phyloP scores from a whole-genome alignment of 768 basidiomycete genomes.

The Pleurotus djamor region DNA sequence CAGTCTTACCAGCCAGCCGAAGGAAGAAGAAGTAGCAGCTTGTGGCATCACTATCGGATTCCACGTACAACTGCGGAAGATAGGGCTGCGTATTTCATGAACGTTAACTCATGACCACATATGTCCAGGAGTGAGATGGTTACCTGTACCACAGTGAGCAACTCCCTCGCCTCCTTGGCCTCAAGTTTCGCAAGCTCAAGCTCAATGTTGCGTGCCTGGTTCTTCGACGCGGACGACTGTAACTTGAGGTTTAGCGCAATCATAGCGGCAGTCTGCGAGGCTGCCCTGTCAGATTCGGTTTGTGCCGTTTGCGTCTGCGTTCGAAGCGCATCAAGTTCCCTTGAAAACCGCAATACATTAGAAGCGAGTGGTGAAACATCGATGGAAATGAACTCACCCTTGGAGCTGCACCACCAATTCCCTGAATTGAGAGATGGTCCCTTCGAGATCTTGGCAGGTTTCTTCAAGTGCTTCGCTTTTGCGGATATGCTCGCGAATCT shows the following conservation, averaged over 20 bases:
- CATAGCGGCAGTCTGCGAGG: constrained; percentile 88
- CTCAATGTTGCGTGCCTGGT: constrained; percentile 87
- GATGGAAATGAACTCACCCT: constrained; percentile 42
- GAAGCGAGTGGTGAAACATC: neutral
- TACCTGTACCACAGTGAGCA: constrained; percentile 83
- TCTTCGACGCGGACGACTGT: constrained; percentile 88
- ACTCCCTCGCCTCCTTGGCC: constrained; percentile 76
- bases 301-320: constrained; percentile 84
- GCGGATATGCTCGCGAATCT: constrained; percentile 63
- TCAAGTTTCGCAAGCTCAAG: constrained; percentile 86
- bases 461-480: constrained; percentile 76
- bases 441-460: constrained; percentile 79
- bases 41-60: constrained; percentile 87
- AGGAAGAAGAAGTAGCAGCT: constrained; percentile 92
- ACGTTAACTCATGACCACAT: constrained; percentile 3
- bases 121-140: neutral
- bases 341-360: constrained; percentile 24
- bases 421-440: constrained; percentile 88
- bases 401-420: constrained; percentile 87
- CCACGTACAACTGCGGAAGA: constrained; percentile 86
- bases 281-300: constrained; percentile 77
- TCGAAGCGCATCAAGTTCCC: constrained; percentile 84
- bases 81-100: constrained; percentile 63
- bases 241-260: constrained; percentile 94
- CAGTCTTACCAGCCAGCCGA: constrained; percentile 81